Percentiles rank a stretch among this genome's conserved stretches.
Evolutionary conservation across 192 early-diverging fungal species (phyloP).

Genomic region (Rhizophagus clarus): DNA sequence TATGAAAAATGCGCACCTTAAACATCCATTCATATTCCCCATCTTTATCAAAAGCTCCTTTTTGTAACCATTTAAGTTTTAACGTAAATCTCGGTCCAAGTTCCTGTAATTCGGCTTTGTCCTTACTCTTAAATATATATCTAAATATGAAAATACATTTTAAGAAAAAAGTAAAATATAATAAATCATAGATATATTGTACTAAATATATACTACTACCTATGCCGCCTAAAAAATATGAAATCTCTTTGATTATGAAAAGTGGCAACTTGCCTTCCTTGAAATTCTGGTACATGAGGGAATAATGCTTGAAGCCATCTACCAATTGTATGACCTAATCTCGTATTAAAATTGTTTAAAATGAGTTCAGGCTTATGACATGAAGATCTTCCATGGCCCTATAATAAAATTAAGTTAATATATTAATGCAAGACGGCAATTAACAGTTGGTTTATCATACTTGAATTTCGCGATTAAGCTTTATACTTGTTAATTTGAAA

Average conservation of each 20-base stretch:
- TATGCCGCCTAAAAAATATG: slow-evolving; percentile 97
- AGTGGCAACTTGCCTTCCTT: slow-evolving; percentile 91
- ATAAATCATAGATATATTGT: not conserved
- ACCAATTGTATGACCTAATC: slow-evolving; percentile 95
- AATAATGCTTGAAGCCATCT: slow-evolving; percentile 95
- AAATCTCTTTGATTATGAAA: slow-evolving; percentile 99
- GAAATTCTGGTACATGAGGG: slow-evolving; percentile 96
- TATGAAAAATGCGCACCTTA: slow-evolving; percentile 58
- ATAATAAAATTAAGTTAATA: slow-evolving; percentile 6
- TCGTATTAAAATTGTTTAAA: slow-evolving; percentile 96
- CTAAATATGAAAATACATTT: slow-evolving; percentile 36
- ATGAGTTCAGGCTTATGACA: slow-evolving; percentile 94
- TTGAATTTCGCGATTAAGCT: slow-evolving; percentile 74
- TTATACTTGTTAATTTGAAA: slow-evolving; percentile 87
- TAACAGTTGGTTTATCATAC: slow-evolving; percentile 7
- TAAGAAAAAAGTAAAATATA: not conserved
- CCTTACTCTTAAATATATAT: slow-evolving; percentile 86
- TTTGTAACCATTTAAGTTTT: slow-evolving; percentile 92
- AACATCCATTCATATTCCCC: slow-evolving; percentile 98
- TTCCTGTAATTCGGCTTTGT: slow-evolving; percentile 89
- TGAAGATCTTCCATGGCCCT: slow-evolving; percentile 76
- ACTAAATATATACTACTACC: slow-evolving; percentile 43
- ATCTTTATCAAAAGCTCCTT: slow-evolving; percentile 90
- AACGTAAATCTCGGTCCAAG: slow-evolving; percentile 95
- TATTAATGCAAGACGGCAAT: not conserved